These are phyloP conservation scores for Aspergillus funiculosus DNA, from an alignment of 495 filamentous ascomycete genomes.

Conservation along the genomic window DNA sequence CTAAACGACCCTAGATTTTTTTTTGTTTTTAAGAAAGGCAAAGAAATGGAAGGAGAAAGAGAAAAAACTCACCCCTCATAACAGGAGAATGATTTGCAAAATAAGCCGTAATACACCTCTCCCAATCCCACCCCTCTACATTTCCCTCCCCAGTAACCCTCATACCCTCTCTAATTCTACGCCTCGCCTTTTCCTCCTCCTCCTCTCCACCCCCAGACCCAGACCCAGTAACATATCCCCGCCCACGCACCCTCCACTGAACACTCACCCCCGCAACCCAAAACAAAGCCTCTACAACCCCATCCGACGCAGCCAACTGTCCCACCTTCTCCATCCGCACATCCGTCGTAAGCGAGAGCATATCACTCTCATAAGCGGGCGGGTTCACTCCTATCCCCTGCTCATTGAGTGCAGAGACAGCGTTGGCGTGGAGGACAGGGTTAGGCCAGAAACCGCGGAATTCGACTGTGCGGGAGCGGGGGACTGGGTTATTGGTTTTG, in stretches of 20 bases:
- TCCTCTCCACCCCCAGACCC: constrained; percentile 44
- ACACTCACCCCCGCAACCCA: constrained; percentile 65
- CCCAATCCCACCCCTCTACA: constrained; percentile 55
- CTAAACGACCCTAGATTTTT: constrained; percentile 55
- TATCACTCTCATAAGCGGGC: constrained; percentile 61
- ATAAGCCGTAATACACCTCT: constrained; percentile 70
- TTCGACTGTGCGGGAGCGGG: constrained; percentile 60
- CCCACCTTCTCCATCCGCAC: constrained; percentile 73
- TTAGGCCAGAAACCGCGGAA: constrained; percentile 78
- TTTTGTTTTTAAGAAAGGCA: neutral
- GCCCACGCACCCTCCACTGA: constrained; percentile 81
- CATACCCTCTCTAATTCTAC: constrained; percentile 36
- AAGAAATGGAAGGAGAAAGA: constrained; percentile 5
- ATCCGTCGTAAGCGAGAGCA: constrained; percentile 81
- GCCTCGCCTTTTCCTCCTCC: constrained; percentile 35
- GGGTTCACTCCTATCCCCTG: constrained; percentile 54
- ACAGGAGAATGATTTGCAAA: constrained; percentile 80
- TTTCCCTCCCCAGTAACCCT: constrained; percentile 24
- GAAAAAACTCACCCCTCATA: constrained; percentile 53
- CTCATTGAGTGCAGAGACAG: constrained; percentile 61
- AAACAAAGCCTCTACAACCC: constrained; percentile 72
- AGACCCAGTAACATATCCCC: constrained; percentile 65
- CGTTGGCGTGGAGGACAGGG: constrained; percentile 42
- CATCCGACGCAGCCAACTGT: constrained; percentile 55
- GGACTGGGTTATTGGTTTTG: constrained; percentile 34